Base-by-base conservation (phyloP, 2,329 filamentous ascomycete species). In the Tricladium varicosporioides region DNA sequence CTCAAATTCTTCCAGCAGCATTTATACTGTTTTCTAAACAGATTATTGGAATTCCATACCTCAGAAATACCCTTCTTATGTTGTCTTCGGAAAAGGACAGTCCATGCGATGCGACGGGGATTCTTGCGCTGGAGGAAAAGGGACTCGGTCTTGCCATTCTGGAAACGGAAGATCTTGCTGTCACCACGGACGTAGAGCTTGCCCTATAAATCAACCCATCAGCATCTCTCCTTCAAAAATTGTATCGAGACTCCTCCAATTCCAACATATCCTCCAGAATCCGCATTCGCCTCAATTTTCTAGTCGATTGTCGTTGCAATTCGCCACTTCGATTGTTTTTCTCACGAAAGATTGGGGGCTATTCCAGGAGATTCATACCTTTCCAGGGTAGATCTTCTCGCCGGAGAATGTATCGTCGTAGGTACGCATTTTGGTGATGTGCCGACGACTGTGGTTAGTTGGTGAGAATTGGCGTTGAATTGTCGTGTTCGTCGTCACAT, bases 51-150 rank as follows among this genome's bases (percentile, higher is more conserved):
- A 54, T 60, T 53, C 78, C 89, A 82, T 88, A 97, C 94, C 92
- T 99, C 94, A 85, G 93, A 96, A 82, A 97, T 95, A 88, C 94
- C 94, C 92, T 99, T 99, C 86, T 92, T 94, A 89, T 97, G 93
- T 83, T 96, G 91, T 81, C 93, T 90, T 79, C 94, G 88, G 91
- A 91, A 99, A 67, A 99, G 90, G 73, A 92, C 88, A 70, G 94
- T 99, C 94, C 94, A 99, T 71, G 93, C 88, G 80, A 99, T 97
- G 78, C 93, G 92, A 80, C 94, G 93, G 78, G 94, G 94, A 88
- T 99, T 99, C 91, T 99, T 99, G 86, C 94, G 93, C 87, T 99
- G 94, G 72, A 97, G 91, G 88, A 99, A 99, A 70, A 99, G 91
- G 70, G 92, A 96, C 84, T 99, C 94, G 81, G 91, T 93, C 85